Evolutionary conservation across 306 rosid genomes (phyloP).

Genomic region (Quercus mongolica): DNA sequence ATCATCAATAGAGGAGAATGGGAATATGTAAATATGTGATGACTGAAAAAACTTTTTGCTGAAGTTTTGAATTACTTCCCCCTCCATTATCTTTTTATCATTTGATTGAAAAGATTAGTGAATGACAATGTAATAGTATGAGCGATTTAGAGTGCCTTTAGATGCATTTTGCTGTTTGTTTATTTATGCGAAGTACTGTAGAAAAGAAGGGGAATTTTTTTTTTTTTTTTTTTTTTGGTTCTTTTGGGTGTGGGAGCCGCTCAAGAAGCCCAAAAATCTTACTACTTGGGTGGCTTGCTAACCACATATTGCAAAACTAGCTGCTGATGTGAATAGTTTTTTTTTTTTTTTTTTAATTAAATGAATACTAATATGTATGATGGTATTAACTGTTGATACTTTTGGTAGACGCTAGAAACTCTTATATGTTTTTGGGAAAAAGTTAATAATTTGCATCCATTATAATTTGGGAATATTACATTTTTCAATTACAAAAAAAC

Average conservation of each 20-base stretch:
- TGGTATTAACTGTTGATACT: too few species aligned
- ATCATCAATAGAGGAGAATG: slow-evolving; percentile 74
- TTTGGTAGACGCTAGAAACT: too few species aligned
- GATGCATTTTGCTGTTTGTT: too few species aligned
- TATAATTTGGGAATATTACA: fast-evolving
- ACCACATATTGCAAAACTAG: slow-evolving; percentile 25
- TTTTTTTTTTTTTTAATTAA: background rate
- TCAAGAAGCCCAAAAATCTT: too few species aligned
- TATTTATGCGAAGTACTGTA: too few species aligned
- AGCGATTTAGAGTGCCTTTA: background rate
- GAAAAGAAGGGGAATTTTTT: too few species aligned
- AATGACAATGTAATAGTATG: slow-evolving; percentile 30
- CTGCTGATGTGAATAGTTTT: slow-evolving; percentile 29
- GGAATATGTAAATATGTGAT: slow-evolving; percentile 44
- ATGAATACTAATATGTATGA: background rate
- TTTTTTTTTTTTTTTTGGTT: too few species aligned
- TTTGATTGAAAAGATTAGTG: slow-evolving; percentile 48
- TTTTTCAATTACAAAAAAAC: too few species aligned
- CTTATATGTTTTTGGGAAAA: fast-evolving
- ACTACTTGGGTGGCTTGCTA: too few species aligned
- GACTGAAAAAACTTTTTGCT: slow-evolving; percentile 21
- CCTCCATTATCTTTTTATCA: background rate
- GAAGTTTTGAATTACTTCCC: slow-evolving; percentile 3
- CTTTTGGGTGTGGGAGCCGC: too few species aligned
- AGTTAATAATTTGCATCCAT: too few species aligned